These are phyloP conservation scores for Ceratobasidium sp. DNA, from an alignment of 1,284 basidiomycete genomes.

Conservation along the genomic window DNA sequence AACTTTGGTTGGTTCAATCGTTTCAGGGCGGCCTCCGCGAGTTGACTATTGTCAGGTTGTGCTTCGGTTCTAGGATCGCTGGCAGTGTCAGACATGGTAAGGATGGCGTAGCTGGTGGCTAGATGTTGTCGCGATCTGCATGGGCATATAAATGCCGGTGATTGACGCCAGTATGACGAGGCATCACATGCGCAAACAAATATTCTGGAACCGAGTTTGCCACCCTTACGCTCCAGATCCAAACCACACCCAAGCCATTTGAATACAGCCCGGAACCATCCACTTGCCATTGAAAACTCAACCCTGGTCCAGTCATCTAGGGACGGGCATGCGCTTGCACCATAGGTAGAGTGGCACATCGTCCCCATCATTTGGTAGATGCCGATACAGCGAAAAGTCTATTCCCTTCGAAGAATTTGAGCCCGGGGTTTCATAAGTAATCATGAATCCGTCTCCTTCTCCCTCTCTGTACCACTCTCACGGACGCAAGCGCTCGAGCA, in stretches of 20 bases:
- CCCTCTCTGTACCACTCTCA: constrained; percentile 43
- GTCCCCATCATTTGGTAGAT: constrained; percentile 3
- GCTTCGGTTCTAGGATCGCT: background rate
- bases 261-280: background rate
- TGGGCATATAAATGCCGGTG: constrained; percentile 1
- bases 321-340: constrained; percentile 18
- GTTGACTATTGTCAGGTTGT: background rate
- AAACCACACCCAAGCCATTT: background rate
- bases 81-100: constrained; percentile 21
- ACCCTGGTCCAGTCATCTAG: constrained; percentile 3
- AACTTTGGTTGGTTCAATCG: constrained; percentile 3
- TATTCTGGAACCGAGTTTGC: background rate
- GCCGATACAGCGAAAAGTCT: constrained; percentile 21
- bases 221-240: background rate
- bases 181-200: constrained; percentile 2
- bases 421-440: constrained; percentile 19
- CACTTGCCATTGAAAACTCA: background rate
- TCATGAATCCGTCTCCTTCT: constrained; percentile 44
- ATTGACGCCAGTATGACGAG: constrained; percentile 11
- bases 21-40: constrained; percentile 41
- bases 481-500: constrained; percentile 48
- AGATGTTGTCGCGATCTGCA: background rate
- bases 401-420: constrained; percentile 41
- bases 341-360: constrained; percentile 2
- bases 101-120: background rate